Percentiles rank a stretch among this genome's conserved stretches.
phyloP scores from a whole-genome alignment of 176 grass and related monocot species.

The Pontederia paniculata region DNA sequence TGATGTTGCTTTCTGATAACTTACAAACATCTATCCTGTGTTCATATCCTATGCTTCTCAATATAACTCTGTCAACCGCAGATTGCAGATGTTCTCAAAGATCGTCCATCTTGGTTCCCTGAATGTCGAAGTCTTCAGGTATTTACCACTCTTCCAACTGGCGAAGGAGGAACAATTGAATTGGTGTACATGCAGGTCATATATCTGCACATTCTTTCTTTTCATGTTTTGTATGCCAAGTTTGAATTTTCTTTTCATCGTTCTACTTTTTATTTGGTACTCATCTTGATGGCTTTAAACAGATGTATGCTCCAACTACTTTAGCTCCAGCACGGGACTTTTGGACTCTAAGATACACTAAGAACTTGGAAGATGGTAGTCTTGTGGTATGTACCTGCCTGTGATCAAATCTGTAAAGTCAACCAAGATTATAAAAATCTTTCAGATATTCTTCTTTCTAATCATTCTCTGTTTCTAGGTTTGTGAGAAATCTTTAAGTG shows the following conservation, averaged over 20 bases:
- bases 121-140: slow-evolving; percentile 97
- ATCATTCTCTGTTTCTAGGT: slow-evolving; percentile 34
- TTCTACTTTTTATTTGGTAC: slow-evolving; percentile 9
- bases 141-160: slow-evolving; percentile 73
- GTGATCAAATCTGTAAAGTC: background rate
- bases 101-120: slow-evolving; percentile 75
- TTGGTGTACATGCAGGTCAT: slow-evolving; percentile 91
- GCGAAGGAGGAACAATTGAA: slow-evolving; percentile 89
- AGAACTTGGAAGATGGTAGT: slow-evolving; percentile 77
- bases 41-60: slow-evolving; percentile 15
- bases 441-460: slow-evolving; percentile 14
- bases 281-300: slow-evolving; percentile 1
- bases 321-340: slow-evolving; percentile 89
- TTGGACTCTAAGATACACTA: slow-evolving; percentile 93
- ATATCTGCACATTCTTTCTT: background rate
- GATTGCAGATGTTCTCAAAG: slow-evolving; percentile 91
- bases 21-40: background rate
- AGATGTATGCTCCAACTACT: slow-evolving; percentile 98
- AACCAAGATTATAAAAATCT: background rate
- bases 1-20: background rate
- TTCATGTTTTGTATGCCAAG: slow-evolving; percentile 4
- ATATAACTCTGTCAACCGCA: slow-evolving; percentile 19
- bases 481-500: slow-evolving; percentile 93
- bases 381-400: slow-evolving; percentile 48
- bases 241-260: background rate